Conservation (phyloP, 148 eudicot species). For the Tetragonia tetragonoides region DNA sequence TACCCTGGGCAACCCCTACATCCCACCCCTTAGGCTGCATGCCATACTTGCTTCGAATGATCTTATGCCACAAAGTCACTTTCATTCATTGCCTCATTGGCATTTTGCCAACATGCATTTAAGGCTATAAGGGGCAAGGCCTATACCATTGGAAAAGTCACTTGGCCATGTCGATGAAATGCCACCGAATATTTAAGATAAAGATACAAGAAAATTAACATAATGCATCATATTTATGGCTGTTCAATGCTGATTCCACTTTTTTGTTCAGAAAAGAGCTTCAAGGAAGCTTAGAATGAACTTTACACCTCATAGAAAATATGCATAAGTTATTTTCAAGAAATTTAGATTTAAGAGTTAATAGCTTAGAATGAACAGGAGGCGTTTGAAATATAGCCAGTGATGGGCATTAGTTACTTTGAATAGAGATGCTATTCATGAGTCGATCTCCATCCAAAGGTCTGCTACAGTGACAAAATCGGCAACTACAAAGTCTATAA, state of each 20-base stretch:
- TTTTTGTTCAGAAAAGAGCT: background rate
- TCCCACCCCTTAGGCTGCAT: too few species aligned
- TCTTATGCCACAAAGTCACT: too few species aligned
- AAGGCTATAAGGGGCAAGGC: too few species aligned
- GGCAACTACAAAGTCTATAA: background rate
- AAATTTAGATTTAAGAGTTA: background rate
- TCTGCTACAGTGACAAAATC: background rate
- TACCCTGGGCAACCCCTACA: too few species aligned
- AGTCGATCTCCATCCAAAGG: background rate
- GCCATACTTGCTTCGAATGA: too few species aligned
- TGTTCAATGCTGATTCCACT: background rate
- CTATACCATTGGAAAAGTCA: background rate
- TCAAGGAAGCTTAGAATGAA: background rate
- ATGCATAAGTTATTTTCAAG: background rate
- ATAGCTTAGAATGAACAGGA: background rate
- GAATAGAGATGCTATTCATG: background rate
- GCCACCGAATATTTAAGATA: background rate
- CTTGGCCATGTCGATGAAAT: background rate
- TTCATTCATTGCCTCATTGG: too few species aligned
- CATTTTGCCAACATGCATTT: too few species aligned
- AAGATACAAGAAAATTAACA: too few species aligned
- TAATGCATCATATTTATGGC: background rate
- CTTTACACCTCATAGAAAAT: background rate
- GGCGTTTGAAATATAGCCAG: too few species aligned
- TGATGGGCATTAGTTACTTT: background rate